phyloP scores from a whole-genome alignment of 2,329 filamentous ascomycete species.

The Phialemonium atrogriseum region DNA sequence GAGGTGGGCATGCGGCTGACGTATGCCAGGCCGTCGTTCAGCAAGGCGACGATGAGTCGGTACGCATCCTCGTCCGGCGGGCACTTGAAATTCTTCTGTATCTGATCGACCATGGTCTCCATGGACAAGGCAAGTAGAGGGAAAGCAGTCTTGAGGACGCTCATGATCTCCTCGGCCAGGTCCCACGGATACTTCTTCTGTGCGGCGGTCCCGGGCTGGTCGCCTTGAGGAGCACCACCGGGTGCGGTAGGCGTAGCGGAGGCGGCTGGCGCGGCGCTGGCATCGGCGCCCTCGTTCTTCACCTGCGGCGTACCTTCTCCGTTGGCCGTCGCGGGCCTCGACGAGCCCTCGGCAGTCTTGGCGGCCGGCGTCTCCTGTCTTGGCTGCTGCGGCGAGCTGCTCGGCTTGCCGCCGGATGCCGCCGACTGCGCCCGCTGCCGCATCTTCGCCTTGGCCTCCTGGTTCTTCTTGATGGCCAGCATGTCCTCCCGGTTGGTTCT shows the following conservation, averaged over 20 bases:
- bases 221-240: constrained; percentile 9
- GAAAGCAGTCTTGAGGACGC: constrained; percentile 92
- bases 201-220: constrained; percentile 20
- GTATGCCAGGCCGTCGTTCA: constrained; percentile 92
- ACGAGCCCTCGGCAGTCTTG: constrained; percentile 26
- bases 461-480: constrained; percentile 80
- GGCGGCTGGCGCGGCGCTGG: constrained; percentile 12
- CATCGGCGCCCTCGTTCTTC: constrained; percentile 36
- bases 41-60: constrained; percentile 87
- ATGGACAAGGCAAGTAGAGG: constrained; percentile 91
- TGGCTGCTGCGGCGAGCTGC: constrained; percentile 37
- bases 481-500: constrained; percentile 92
- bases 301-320: constrained; percentile 31
- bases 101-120: constrained; percentile 99
- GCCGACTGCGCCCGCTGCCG: constrained; percentile 40
- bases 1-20: constrained; percentile 79
- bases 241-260: constrained; percentile 12
- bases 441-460: constrained; percentile 64
- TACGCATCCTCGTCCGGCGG: constrained; percentile 98
- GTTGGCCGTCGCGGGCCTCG: constrained; percentile 43
- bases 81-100: constrained; percentile 98
- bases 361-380: constrained; percentile 41
- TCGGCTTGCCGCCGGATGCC: constrained; percentile 32
- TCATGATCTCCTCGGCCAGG: constrained; percentile 90
- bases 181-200: constrained; percentile 87